These are phyloP conservation scores for Pezicula radicicola DNA, from an alignment of 2,329 filamentous ascomycete genomes.

Conservation along the genomic window DNA sequence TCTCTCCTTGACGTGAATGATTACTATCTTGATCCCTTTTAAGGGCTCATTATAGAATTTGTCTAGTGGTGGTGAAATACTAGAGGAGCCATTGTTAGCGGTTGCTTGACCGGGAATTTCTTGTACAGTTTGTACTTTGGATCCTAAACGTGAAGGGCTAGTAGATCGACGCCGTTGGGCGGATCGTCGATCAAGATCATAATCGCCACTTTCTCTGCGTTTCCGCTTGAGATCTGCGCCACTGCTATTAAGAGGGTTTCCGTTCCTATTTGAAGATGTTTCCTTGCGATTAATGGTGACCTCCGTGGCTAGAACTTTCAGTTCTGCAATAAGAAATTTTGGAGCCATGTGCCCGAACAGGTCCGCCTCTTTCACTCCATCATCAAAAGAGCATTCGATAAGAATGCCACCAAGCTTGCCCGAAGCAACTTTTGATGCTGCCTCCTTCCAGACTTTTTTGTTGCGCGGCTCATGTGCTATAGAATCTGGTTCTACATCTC, in stretches of 20 bases:
- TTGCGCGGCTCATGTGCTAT: conserved; percentile 81
- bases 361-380: conserved; percentile 71
- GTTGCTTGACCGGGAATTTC: not conserved
- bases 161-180: not conserved
- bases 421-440: conserved; percentile 76
- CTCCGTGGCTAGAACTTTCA: conserved; percentile 61
- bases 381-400: conserved; percentile 93
- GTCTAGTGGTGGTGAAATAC: not conserved
- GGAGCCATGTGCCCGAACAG: conserved; percentile 91
- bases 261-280: conserved; percentile 53
- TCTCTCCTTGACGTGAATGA: conserved; percentile 93
- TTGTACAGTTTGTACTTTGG: not conserved
- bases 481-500: conserved; percentile 90
- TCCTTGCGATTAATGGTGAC: conserved; percentile 2
- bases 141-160: not conserved
- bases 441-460: conserved; percentile 79
- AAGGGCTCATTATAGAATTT: conserved; percentile 36
- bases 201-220: conserved; percentile 1
- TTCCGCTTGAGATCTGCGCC: not conserved
- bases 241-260: conserved; percentile 36
- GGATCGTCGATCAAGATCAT: not conserved
- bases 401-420: conserved; percentile 78
- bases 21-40: conserved; percentile 71
- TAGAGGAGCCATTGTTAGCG: not conserved
- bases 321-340: conserved; percentile 75